phyloP scores from a whole-genome alignment of 371 early-diverging fungal genomes.

The Lichtheimia ramosa region DNA sequence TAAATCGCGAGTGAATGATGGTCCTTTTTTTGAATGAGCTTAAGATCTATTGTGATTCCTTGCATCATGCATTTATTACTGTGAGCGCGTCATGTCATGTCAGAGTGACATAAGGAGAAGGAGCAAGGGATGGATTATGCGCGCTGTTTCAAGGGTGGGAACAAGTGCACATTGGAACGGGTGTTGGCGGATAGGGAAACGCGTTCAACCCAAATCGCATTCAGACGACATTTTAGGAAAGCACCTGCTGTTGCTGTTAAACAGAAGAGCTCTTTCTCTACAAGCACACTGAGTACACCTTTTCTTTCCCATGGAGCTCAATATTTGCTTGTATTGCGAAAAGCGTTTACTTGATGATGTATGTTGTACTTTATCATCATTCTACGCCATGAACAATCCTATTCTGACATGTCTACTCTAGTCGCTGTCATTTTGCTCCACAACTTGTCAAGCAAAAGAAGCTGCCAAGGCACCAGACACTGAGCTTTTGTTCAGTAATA shows the following conservation, averaged over 20 bases:
- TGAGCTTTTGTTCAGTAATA: background rate
- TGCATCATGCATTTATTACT: too few relatives aligned
- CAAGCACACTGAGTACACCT: background rate
- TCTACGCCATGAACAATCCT: background rate
- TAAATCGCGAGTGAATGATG: too few relatives aligned
- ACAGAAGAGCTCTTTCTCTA: background rate
- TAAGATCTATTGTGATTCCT: too few relatives aligned
- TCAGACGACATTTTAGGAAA: background rate
- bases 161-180: background rate
- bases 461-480: conserved; percentile 7
- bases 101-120: too few relatives aligned
- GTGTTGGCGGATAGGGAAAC: background rate
- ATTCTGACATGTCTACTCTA: background rate
- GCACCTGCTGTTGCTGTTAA: background rate
- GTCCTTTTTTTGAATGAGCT: too few relatives aligned
- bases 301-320: conserved; percentile 17
- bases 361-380: conserved; percentile 1
- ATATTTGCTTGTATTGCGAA: conserved; percentile 21
- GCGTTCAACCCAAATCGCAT: background rate
- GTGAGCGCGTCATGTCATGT: too few relatives aligned
- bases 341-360: conserved; percentile 16
- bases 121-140: too few relatives aligned
- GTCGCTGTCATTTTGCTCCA: conserved; percentile 9
- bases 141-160: background rate
- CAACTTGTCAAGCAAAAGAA: conserved; percentile 10